Evolutionary conservation across 2,329 filamentous ascomycete species (phyloP).

Genomic region (Alternaria brassicae): DNA sequence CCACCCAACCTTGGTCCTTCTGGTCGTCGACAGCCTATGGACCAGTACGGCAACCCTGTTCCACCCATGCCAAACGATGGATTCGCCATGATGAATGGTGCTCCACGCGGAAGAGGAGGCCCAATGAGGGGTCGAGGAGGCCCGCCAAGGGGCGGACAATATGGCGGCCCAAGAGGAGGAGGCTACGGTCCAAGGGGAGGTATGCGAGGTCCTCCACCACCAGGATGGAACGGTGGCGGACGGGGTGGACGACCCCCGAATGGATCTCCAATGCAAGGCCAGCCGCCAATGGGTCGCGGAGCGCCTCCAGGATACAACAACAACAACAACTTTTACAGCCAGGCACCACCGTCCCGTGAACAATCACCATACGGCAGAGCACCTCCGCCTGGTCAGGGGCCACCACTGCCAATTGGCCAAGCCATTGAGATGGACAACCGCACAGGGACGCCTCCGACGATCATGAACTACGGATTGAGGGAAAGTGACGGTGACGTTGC

Average conservation of each 20-base stretch:
- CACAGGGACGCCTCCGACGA: conserved; percentile 38
- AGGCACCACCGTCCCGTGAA: conserved; percentile 50
- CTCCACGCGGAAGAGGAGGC: conserved; percentile 52
- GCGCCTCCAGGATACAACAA: conserved; percentile 53
- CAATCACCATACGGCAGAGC: conserved; percentile 59
- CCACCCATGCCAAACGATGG: conserved; percentile 54
- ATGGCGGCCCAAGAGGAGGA: conserved; percentile 45
- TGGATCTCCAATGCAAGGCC: conserved; percentile 45
- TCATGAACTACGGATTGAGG: conserved; percentile 51
- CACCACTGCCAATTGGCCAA: conserved; percentile 60
- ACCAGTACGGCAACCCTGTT: conserved; percentile 70
- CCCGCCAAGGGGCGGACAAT: conserved; percentile 46
- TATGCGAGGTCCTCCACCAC: conserved; percentile 51
- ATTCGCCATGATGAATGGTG: conserved; percentile 51
- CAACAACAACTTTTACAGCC: conserved; percentile 42
- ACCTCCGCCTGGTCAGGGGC: conserved; percentile 58
- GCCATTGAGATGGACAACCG: conserved; percentile 82
- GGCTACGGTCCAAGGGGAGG: conserved; percentile 49
- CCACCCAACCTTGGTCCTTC: conserved; percentile 49
- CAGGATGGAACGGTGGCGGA: conserved; percentile 51
- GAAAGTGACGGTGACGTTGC: conserved; percentile 76
- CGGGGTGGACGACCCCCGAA: conserved; percentile 44
- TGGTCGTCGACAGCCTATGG: conserved; percentile 55
- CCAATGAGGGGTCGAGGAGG: conserved; percentile 51
- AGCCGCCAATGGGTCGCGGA: conserved; percentile 49